phyloP scores from a whole-genome alignment of 495 filamentous ascomycete species.

The Durotheca rogersii region DNA sequence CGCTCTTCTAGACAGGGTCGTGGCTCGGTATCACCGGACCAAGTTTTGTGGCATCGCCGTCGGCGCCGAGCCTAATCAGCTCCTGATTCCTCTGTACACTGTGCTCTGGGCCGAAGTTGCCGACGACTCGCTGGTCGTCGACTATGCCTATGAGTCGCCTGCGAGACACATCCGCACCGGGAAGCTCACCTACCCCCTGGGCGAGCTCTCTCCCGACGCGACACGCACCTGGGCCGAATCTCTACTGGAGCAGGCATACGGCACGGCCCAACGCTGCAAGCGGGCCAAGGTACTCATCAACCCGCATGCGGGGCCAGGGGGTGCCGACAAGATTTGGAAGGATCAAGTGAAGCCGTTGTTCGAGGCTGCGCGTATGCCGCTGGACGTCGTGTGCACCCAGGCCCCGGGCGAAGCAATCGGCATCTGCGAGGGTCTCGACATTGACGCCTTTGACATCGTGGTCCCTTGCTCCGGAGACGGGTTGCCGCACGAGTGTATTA shows the following conservation, averaged over 20 bases:
- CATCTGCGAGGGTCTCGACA: constrained; percentile 76
- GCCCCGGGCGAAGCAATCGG: constrained; percentile 75
- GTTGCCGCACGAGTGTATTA: constrained; percentile 90
- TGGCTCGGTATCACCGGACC: constrained; percentile 14
- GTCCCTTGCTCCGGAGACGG: constrained; percentile 93
- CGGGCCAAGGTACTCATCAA: constrained; percentile 88
- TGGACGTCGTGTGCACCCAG: constrained; percentile 74
- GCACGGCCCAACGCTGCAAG: constrained; percentile 62
- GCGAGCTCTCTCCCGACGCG: constrained; percentile 32
- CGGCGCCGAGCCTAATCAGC: constrained; percentile 16
- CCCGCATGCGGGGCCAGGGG: constrained; percentile 83
- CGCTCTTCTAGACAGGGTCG: constrained; percentile 19
- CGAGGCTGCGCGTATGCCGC: constrained; percentile 71
- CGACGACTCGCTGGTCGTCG: constrained; percentile 62
- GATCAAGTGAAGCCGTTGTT: constrained; percentile 79
- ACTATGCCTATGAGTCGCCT: constrained; percentile 62
- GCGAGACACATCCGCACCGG: constrained; percentile 59
- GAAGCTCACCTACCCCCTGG: constrained; percentile 60
- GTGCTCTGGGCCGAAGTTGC: constrained; percentile 75
- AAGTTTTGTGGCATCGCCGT: constrained; percentile 32
- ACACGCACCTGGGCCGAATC: constrained; percentile 61
- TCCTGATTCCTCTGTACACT: constrained; percentile 72
- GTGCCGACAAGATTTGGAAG: constrained; percentile 70
- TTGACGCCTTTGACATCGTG: constrained; percentile 76
- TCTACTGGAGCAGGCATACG: constrained; percentile 72